Evolutionary conservation across 192 early-diverging fungal genomes (phyloP), one percentile per base, ranked within the genome.

Genomic region (Rhizophlyctis rosea): DNA sequence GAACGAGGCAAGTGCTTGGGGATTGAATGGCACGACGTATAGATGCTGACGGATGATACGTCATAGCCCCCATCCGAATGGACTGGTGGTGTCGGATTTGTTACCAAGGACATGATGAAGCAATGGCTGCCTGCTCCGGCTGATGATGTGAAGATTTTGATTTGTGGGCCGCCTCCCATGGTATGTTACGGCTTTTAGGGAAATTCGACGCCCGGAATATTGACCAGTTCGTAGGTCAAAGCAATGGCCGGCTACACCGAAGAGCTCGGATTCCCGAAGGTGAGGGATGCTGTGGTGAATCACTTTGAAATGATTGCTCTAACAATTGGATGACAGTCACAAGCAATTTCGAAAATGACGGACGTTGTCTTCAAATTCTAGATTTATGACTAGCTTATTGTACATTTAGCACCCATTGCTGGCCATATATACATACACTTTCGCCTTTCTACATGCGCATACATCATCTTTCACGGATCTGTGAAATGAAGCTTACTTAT

Each of bases 301-400:
- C 1, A 32, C 7, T 3, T 30, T 47, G 18, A 47, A 1, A 7
- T 59, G 30, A 18, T 57, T 23, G 9, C 50, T 32, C n/a, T 14
- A 16, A 54, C 11, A 31, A 16, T 59, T 2, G 18, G 35, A 5
- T n/a, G 1, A 29, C 56, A 62, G 67, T 73, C 88, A 61, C 79
- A 82, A 55, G 76, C 84, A 55, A 82, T 93, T 51, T 90, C 88
- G 71, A 93, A 91, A 75, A 78, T 88, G 28, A 80, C 83, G 31
- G 91, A 95, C 71, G 87, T 88, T 67, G 86, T 94, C 30, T 95
- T 92, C 82, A 91, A 91, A 73, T 95, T 95, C 71, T 95, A 88
- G 44, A 33, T 47, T 9, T n/a, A n/a, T n/a, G 39, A 47, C 9
- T 47, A 9, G 39, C 39, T n/a, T n/a, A n/a, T n/a, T n/a, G n/a